These are phyloP conservation scores for Eimeria maxima DNA, from an alignment of 169 alveolate species.

Conservation along the genomic window DNA sequence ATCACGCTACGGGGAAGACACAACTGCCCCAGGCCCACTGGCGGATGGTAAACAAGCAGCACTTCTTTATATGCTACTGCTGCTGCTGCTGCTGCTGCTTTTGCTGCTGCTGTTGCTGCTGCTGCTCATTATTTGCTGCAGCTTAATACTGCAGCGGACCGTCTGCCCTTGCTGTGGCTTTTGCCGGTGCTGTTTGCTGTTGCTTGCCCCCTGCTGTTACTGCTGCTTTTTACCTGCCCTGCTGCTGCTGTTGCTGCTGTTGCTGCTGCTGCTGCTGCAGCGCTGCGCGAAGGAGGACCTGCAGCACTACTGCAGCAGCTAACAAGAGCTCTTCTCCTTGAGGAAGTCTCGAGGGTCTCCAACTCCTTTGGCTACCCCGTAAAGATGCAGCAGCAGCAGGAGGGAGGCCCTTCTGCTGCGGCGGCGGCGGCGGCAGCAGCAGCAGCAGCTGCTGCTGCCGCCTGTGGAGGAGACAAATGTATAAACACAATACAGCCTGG, in stretches of 20 bases:
- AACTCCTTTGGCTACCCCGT: background rate
- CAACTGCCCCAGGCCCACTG: background rate
- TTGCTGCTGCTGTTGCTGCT: constrained; percentile 4
- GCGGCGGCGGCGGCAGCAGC: background rate
- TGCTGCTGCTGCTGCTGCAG: constrained; percentile 32
- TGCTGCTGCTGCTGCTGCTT: constrained; percentile 1
- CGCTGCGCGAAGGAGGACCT: background rate
- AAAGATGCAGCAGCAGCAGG: background rate
- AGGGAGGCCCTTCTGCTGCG: background rate
- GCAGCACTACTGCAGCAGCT: constrained; percentile 40
- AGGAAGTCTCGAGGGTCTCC: background rate
- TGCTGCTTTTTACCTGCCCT: background rate
- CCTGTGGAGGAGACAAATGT: background rate
- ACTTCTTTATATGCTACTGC: background rate
- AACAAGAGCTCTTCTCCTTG: constrained; percentile 11
- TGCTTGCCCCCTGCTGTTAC: background rate
- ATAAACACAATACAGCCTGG: background rate
- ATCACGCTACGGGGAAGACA: background rate
- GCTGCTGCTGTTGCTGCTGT: background rate
- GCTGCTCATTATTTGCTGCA: background rate
- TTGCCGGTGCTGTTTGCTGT: background rate
- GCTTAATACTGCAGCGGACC: background rate
- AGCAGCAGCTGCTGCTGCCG: background rate
- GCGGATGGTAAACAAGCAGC: background rate
- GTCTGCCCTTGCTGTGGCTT: background rate